A percentile compares a stretch with the other conserved stretches of the same genome.
phyloP scores from a whole-genome alignment of 371 early-diverging fungal species.

The Batkoa obscura region DNA sequence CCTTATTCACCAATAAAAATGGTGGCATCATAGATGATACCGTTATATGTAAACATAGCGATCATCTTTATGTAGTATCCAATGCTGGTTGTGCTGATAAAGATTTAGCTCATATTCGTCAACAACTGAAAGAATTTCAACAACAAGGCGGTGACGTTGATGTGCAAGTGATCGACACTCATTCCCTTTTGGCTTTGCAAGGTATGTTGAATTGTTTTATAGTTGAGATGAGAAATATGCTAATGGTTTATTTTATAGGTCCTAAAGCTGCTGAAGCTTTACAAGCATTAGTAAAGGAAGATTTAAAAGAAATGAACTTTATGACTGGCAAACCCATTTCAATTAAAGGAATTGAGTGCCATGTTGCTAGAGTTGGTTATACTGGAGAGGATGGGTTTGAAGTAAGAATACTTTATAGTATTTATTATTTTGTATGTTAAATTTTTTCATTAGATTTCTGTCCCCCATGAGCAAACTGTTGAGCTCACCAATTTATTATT shows the following conservation, averaged over 20 bases:
- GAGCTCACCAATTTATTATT: conserved; percentile 49
- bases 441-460: conserved; percentile 40
- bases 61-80: conserved; percentile 80
- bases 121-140: conserved; percentile 56
- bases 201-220: conserved; percentile 21
- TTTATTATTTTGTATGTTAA: not conserved
- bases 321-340: conserved; percentile 65
- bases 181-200: conserved; percentile 80
- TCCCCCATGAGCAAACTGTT: conserved; percentile 46
- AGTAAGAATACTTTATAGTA: conserved; percentile 19
- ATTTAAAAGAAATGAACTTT: conserved; percentile 54
- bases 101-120: conserved; percentile 71
- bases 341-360: conserved; percentile 59
- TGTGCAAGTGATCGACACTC: conserved; percentile 60
- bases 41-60: conserved; percentile 71
- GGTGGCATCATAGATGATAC: conserved; percentile 97
- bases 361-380: conserved; percentile 90
- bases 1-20: conserved; percentile 82
- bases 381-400: conserved; percentile 99
- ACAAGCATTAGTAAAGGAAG: conserved; percentile 25
- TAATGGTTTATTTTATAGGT: conserved; percentile 5
- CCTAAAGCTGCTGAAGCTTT: conserved; percentile 48
- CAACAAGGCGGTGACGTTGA: conserved; percentile 63
- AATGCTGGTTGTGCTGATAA: conserved; percentile 96
- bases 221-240: not conserved